phyloP scores from a whole-genome alignment of 2,329 filamentous ascomycete species.

The Ophiosphaerella korrae region DNA sequence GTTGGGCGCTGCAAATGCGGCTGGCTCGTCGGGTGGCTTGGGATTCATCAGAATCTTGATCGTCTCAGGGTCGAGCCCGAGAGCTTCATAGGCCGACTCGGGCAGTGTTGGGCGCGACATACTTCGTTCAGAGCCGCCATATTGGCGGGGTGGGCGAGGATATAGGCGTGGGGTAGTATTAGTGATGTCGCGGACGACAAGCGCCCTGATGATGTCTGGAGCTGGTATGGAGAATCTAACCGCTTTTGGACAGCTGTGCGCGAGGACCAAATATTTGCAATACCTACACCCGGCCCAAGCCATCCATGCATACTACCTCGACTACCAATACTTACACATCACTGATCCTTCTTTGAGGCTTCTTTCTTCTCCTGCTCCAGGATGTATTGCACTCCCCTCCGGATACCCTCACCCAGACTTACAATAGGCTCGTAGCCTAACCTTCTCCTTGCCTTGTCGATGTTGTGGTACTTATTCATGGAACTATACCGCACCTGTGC shows the following conservation, averaged over 20 bases:
- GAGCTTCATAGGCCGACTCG: slow-evolving; percentile 43
- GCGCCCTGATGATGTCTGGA: slow-evolving; percentile 2
- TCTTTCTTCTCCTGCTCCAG: slow-evolving; percentile 39
- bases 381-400: slow-evolving; percentile 52
- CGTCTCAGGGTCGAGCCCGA: slow-evolving; percentile 36
- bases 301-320: neutral
- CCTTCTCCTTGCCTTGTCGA: slow-evolving; percentile 72
- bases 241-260: neutral
- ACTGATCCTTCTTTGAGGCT: slow-evolving; percentile 44
- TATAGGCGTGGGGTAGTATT: neutral
- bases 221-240: slow-evolving; percentile 2
- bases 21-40: slow-evolving; percentile 26
- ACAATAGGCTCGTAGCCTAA: slow-evolving; percentile 73
- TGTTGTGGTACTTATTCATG: slow-evolving; percentile 80
- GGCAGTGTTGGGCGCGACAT: slow-evolving; percentile 43
- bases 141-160: slow-evolving; percentile 19
- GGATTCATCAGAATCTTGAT: slow-evolving; percentile 41
- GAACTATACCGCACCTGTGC: slow-evolving; percentile 66
- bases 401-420: slow-evolving; percentile 66
- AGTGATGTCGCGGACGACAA: slow-evolving; percentile 1
- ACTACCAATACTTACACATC: neutral
- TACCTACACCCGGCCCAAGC: neutral
- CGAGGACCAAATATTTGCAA: too few species aligned
- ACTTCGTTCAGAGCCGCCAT: slow-evolving; percentile 34
- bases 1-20: slow-evolving; percentile 36